Evolutionary conservation across 768 basidiomycete species (phyloP), one percentile per base, ranked within the genome.

Genomic region (Mrakia blollopis): DNA sequence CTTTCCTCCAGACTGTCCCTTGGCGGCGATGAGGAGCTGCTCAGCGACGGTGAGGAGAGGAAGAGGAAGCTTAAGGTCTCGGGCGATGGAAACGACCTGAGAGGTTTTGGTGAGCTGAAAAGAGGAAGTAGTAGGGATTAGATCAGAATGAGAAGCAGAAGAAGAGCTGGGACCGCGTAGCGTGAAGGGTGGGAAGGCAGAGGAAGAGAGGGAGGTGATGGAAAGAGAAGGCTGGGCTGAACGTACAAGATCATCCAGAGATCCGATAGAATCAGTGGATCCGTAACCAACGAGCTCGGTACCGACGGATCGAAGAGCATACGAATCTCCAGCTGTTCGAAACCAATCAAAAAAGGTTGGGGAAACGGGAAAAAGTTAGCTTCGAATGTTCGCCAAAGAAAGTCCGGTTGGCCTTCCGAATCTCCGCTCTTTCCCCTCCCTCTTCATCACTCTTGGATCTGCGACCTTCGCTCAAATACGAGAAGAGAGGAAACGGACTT

Each of bases 11-110:
- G 67, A 54, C 37, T 41, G 52, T 28, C 39, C 44, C 28, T 54
- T 63, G 21, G 67, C 74, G 32, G 62, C 13, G 25, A 74, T 44
- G 28, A 74, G 73, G 28, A 74, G 61, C 63, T 74, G 73, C 73
- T 74, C 73, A 23, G 73, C 73, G n/a, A 63, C 61, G 44, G 62
- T 65, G 28, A 63, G 30, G 32, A 74, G 73, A 30, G 73, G 73
- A 30, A 61, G 28, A 44, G 73, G 73, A 35, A 74, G 62, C 73
- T 74, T 74, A 30, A 74, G 44, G 25, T 44, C 41, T 5, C 73
- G 73, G 2, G 73, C 73, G 47, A 37, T 32, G 2, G 62, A 32
- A 6, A 74, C n/a, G 73, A 74, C 73, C 41, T 67, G 25, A 16
- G 73, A 62, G n/a, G 73, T 65, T 35, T 74, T n/a, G 41, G 41